These are phyloP conservation scores for Geosmithia morbida DNA, from an alignment of 2,329 filamentous ascomycete genomes.

Conservation along the genomic window DNA sequence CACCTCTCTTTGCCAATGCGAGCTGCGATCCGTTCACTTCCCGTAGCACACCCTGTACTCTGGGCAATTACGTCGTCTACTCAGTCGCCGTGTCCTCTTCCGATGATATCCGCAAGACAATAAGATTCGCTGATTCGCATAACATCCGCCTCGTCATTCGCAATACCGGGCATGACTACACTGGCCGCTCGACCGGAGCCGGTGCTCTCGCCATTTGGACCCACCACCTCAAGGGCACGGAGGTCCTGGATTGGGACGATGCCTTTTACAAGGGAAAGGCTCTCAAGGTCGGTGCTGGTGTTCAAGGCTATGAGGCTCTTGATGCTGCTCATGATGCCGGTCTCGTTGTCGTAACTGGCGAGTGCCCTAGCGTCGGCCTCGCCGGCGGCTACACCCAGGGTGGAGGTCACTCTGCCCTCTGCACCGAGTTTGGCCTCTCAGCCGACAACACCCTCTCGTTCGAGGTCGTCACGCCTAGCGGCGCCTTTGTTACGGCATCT, in stretches of 20 bases:
- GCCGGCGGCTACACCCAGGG: constrained; percentile 46
- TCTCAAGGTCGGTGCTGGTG: constrained; percentile 37
- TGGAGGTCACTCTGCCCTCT: constrained; percentile 41
- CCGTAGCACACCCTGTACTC: constrained; percentile 23
- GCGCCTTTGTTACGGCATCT: constrained; percentile 16
- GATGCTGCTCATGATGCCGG: constrained; percentile 27
- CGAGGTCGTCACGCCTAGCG: constrained; percentile 22
- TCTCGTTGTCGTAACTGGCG: constrained; percentile 36
- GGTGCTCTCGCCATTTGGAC: constrained; percentile 16
- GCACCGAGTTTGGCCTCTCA: constrained; percentile 22
- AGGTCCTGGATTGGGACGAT: constrained; percentile 24
- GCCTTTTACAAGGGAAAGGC: constrained; percentile 34
- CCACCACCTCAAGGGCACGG: constrained; percentile 20
- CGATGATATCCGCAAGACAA: constrained; percentile 21
- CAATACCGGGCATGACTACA: constrained; percentile 27
- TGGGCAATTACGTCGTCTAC: constrained; percentile 10
- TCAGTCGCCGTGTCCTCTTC: constrained; percentile 9
- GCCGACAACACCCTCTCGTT: constrained; percentile 28
- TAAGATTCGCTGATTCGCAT: constrained; percentile 15
- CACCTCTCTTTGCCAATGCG: constrained; percentile 19
- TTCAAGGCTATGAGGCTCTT: constrained; percentile 31
- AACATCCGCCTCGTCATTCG: constrained; percentile 25
- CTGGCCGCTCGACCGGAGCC: constrained; percentile 17
- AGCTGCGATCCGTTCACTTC: constrained; percentile 21
- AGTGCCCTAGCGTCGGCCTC: constrained; percentile 39